Base-by-base conservation (phyloP, 73 alveolate genomes). In the Paramecium caudatum region DNA sequence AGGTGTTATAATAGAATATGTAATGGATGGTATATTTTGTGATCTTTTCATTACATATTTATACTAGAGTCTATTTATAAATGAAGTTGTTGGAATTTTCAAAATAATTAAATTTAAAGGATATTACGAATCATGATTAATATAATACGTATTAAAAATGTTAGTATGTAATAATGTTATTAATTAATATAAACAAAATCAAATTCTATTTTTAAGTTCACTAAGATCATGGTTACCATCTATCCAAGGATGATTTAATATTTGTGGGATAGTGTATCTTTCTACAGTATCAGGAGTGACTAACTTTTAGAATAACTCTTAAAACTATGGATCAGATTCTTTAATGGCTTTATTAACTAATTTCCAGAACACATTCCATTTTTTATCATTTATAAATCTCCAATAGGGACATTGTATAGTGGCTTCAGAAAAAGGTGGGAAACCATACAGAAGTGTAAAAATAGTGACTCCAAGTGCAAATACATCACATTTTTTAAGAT, bases 341-440 rank as follows among this genome's bases (percentile, higher is more conserved):
- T 55, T 23, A 19, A 23, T 43, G 21, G 37, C 55, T 47, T 70
- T 86, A 62, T 70, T 81, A 12, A 48, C 90, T 7, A 39, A 4
- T 15, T 70, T 55, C 93, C 93, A 86, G 17, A 62, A 86, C 1
- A 0, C 19, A 10, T 23, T 27, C 62, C 49, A 86, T 5, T 86
- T 63, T 19, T 33, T 32, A 16, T 63, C 46, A 86, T 16, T 25
- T 0, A 86, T 62, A 8, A 63, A 9, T 27, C 74, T 41, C 90
- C 84, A 86, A 62, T 63, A 86, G 0, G 90, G 82, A 30, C 83
- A 70, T 13, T 39, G 19, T 62, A 7, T 4, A 19, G 68, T 19
- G 2, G 82, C 82, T 39, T 61, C 33, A 41, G 55, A 41, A 45
- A 86, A 86, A 23, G 93, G 93, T 39, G 93, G 93, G 33, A 41